Evolutionary conservation across 768 basidiomycete genomes (phyloP).

Genomic region (Infundibulicybe gibba): DNA sequence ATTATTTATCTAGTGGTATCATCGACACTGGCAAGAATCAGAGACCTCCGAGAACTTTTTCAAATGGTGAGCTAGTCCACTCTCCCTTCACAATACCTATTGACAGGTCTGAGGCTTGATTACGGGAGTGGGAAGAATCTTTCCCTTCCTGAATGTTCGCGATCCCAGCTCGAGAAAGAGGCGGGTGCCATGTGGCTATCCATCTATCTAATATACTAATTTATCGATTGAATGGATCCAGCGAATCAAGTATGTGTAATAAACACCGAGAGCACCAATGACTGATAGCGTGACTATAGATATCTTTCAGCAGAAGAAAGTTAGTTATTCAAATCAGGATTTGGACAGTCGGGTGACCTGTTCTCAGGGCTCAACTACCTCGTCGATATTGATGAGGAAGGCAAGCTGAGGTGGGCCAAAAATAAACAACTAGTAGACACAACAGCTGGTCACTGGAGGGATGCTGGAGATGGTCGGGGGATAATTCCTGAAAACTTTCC

Average conservation of each 20-base stretch:
- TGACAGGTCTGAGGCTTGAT: conserved; percentile 46
- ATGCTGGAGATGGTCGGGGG: conserved; percentile 52
- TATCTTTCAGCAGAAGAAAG: conserved; percentile 60
- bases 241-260: conserved; percentile 37
- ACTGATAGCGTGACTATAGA: conserved; percentile 18
- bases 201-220: too few species aligned
- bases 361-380: conserved; percentile 60
- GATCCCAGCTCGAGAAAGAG: conserved; percentile 60
- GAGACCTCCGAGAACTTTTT: conserved; percentile 70
- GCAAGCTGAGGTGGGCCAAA: conserved; percentile 54
- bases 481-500: conserved; percentile 39
- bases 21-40: conserved; percentile 51
- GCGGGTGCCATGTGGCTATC: conserved; percentile 27
- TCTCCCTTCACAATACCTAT: background rate
- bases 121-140: conserved; percentile 53
- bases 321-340: conserved; percentile 15
- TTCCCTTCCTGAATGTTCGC: conserved; percentile 53
- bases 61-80: conserved; percentile 34
- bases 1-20: conserved; percentile 44
- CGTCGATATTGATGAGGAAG: conserved; percentile 48
- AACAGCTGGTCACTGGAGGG: conserved; percentile 57
- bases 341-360: background rate
- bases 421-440: conserved; percentile 60
- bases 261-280: background rate
- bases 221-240: conserved; percentile 9